Evolutionary conservation across 306 rosid genomes (phyloP), one percentile per base, ranked within the genome.

Genomic region (Citrullus amarus): DNA sequence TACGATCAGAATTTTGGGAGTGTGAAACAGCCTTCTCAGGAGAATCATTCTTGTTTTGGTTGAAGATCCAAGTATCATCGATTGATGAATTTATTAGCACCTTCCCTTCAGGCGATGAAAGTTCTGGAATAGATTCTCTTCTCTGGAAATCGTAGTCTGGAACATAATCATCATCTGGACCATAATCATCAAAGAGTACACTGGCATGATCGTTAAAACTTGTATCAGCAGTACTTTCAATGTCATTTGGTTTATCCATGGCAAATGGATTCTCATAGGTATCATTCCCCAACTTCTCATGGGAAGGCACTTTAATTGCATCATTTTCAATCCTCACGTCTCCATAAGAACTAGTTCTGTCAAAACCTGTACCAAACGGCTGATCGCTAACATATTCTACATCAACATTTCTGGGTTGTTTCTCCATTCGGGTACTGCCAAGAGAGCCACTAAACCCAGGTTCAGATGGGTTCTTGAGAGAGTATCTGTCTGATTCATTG

Each of bases 171-270:
- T 83, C 92, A 17, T 91, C 99, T 11, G 93, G 88, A 60, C 79
- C 91, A 25, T 85, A 91, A 81, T 92, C 92, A 68, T 95, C 99
- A 83, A 92, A 95, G 46, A 79, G 83, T 78, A 80, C 81, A 59
- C 90, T 38, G 79, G 86, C 75, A 77, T 86, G 79, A 67, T 82
- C 88, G 70, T 80, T 71, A 59, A 87, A 84, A 85, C 74, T 78
- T 22, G 76, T 80, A 78, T 83, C 87, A 76, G 32, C 62, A 61
- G 79, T 77, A 79, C 74, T 83, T 43, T 78, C 56, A 51, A 4
- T 62, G 5, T 76, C 77, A 75, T 78, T 88, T 79, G 78, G 76
- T 77, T 82, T 86, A 86, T 85, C 88, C 28, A 79, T 68, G 77
- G 82, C 83, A 87, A 78, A 89, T 77, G 80, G 79, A 78, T 85